phyloP scores from a whole-genome alignment of 345 rosid genomes.

The Nephelium lappaceum region DNA sequence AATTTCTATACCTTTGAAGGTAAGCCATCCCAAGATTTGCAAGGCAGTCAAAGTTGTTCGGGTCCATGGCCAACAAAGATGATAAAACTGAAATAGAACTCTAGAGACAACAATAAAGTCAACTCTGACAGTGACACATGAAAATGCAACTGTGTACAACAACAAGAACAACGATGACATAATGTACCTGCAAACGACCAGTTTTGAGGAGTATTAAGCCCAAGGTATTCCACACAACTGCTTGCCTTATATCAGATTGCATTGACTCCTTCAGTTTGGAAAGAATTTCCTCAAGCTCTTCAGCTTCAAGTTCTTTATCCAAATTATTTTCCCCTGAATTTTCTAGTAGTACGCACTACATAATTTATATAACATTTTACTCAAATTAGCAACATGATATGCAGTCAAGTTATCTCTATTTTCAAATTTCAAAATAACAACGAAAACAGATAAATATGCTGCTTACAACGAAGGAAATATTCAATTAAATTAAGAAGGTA shows the following conservation, averaged over 20 bases:
- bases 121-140: slow-evolving; percentile 20
- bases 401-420: background rate
- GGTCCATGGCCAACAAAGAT: slow-evolving; percentile 59
- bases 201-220: slow-evolving; percentile 86
- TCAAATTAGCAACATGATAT: slow-evolving; percentile 15
- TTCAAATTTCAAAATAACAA: background rate
- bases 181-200: slow-evolving; percentile 77
- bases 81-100: slow-evolving; percentile 82
- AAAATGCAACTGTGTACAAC: slow-evolving; percentile 10
- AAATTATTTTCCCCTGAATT: slow-evolving; percentile 56
- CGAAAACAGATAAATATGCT: background rate
- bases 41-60: slow-evolving; percentile 86
- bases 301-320: slow-evolving; percentile 77
- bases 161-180: slow-evolving; percentile 17
- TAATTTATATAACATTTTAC: slow-evolving; percentile 19
- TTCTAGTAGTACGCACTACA: slow-evolving; percentile 82
- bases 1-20: slow-evolving; percentile 63
- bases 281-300: slow-evolving; percentile 76
- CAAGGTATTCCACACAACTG: slow-evolving; percentile 82
- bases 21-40: slow-evolving; percentile 89
- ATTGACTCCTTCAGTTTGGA: slow-evolving; percentile 74
- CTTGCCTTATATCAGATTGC: slow-evolving; percentile 75
- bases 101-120: slow-evolving; percentile 38
- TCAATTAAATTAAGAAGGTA: slow-evolving; percentile 8
- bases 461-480: background rate